These are phyloP conservation scores for Chytriomyces hyalinus DNA, from an alignment of 192 early-diverging fungal genomes.

Conservation along the genomic window DNA sequence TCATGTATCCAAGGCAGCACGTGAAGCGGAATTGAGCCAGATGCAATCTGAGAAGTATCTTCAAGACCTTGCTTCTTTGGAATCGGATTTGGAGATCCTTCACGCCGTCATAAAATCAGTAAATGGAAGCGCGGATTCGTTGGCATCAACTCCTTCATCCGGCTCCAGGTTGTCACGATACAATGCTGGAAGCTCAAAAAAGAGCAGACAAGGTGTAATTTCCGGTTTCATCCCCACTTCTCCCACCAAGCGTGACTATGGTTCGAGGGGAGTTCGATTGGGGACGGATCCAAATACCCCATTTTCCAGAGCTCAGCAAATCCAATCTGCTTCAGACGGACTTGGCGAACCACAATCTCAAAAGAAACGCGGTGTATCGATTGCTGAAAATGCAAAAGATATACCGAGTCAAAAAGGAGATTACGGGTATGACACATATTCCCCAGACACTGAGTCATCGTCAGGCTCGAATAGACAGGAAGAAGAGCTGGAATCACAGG, in stretches of 20 bases:
- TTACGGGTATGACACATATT: no score
- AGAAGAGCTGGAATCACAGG: neutral
- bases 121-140: neutral
- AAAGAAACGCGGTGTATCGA: neutral
- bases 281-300: neutral
- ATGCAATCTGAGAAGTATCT: conserved; percentile 46
- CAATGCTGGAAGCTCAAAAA: conserved; percentile 29
- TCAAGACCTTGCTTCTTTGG: conserved; percentile 52
- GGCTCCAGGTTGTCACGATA: conserved; percentile 21
- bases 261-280: neutral
- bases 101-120: conserved; percentile 32
- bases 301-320: neutral
- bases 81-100: conserved; percentile 53
- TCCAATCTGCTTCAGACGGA: neutral
- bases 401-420: no score
- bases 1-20: neutral
- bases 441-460: no score
- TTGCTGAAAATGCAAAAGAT: neutral
- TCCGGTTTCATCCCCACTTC: neutral
- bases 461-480: no score
- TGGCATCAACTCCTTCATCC: conserved; percentile 26
- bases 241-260: neutral
- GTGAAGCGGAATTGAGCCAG: neutral
- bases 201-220: neutral
- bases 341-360: neutral